Evolutionary conservation across 2,329 filamentous ascomycete genomes (phyloP).

Genomic region (Aureobasidium sp.): DNA sequence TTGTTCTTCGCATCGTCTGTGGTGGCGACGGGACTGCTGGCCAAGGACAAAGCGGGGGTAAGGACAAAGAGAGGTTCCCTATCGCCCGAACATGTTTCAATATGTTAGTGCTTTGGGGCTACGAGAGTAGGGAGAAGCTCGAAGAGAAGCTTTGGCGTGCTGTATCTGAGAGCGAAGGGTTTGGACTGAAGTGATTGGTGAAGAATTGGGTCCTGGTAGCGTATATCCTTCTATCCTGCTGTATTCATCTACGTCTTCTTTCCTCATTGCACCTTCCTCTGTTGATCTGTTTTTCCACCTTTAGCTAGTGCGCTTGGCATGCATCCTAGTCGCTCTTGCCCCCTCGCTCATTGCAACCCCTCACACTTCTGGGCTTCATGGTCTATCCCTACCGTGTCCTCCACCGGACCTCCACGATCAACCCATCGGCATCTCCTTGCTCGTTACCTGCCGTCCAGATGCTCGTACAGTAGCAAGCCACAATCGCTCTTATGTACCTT

Average conservation of each 20-base stretch:
- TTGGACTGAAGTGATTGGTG: constrained; percentile 64
- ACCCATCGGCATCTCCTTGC: not conserved
- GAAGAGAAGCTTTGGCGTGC: constrained; percentile 72
- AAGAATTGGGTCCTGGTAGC: not conserved
- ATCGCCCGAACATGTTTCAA: constrained; percentile 91
- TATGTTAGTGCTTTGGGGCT: constrained; percentile 67
- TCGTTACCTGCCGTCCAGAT: not conserved
- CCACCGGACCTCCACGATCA: not conserved
- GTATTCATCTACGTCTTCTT: not conserved
- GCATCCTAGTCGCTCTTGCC: not conserved
- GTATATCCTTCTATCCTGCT: not conserved
- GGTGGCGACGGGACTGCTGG: constrained; percentile 49
- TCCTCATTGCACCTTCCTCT: not conserved
- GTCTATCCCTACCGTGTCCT: not conserved
- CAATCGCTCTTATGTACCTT: not conserved
- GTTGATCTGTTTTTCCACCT: not conserved
- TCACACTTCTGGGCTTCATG: not conserved
- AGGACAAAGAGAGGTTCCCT: constrained; percentile 66
- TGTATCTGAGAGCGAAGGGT: constrained; percentile 84
- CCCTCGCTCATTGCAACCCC: not conserved
- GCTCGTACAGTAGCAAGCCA: not conserved
- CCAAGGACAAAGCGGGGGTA: constrained; percentile 19
- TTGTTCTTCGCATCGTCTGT: constrained; percentile 68
- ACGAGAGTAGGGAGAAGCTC: constrained; percentile 56
- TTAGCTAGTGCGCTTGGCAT: not conserved